Base-by-base conservation (phyloP, 2,329 filamentous ascomycete genomes). In the Colletotrichum limetticola region DNA sequence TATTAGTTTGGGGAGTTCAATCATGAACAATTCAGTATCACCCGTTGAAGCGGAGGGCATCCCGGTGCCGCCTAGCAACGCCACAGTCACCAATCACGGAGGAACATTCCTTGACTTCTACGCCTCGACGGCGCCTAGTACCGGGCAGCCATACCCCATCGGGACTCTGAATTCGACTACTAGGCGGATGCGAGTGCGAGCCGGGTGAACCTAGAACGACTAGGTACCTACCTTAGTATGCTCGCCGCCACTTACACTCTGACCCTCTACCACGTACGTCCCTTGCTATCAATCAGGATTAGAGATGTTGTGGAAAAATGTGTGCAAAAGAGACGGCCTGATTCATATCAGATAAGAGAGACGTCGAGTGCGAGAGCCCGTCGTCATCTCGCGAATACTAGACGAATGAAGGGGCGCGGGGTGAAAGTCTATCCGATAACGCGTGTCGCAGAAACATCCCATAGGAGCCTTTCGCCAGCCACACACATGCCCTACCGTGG, bases 111-210 rank as follows among this genome's bases (percentile, higher is more conserved):
- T 35, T 37, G 53, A 56, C 11, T 42, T 24, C 22, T 19, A 35
- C 61, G 26, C 42, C 42, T 5, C 24, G 26, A 53, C 42, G 42
- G 28, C 61, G 19, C 28, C 67, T 19, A 22, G 26, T 53, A 37
- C 19, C 22, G 11, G 64, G 37, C 16, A 42, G 19, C 24, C 22
- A 49, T 37, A 6, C 57, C 49, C n/a, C 35, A 24, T 56, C 61
- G 56, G 49, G 64, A 14, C 35, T 26, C 24, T 68, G 22, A 24
- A 58, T 49, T 37, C 57, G 57, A 67, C 19, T 22, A 53, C 60
- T 49, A 49, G 49, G n/a, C 22, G 22, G 28, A 57, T 57, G 57
- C 68, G 68, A 71, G 57, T 67, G 57, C 64, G 68, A 71, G 42
- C 53, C 4, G 37, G 42, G 28, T 5, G 28, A 22, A 57, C 26